These are phyloP conservation scores for Saitozyma podzolica DNA, from an alignment of 768 basidiomycete genomes.

Conservation along the genomic window DNA sequence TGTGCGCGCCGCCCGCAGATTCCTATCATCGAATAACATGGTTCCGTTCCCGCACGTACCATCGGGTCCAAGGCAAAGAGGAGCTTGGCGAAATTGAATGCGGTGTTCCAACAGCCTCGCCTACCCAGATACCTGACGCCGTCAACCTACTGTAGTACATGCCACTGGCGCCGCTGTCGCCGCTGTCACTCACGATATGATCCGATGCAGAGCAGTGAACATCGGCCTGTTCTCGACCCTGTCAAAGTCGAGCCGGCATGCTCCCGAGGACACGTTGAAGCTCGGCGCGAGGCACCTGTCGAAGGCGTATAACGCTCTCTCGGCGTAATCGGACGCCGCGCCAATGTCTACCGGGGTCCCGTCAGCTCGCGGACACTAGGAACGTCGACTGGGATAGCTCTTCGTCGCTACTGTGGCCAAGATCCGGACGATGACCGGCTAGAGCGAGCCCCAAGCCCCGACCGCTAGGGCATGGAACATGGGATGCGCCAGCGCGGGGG, in stretches of 20 bases:
- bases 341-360: constrained; percentile 64
- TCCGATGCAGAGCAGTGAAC: constrained; percentile 81
- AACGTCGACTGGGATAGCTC: too few relatives aligned
- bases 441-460: neutral
- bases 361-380: neutral
- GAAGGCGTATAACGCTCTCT: constrained; percentile 89
- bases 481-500: neutral
- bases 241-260: constrained; percentile 83
- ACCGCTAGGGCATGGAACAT: neutral
- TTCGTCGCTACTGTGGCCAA: too few relatives aligned
- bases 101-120: constrained; percentile 83
- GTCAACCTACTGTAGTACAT: constrained; percentile 1
- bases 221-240: constrained; percentile 86
- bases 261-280: constrained; percentile 79
- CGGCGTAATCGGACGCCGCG: constrained; percentile 81
- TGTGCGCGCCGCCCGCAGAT: neutral
- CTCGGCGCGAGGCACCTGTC: constrained; percentile 84
- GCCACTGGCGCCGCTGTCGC: neutral
- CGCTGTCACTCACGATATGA: constrained; percentile 65
- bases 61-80: constrained; percentile 77
- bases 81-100: constrained; percentile 88
- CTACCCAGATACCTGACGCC: constrained; percentile 71
- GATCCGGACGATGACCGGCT: too few relatives aligned
- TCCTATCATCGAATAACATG: constrained; percentile 2
- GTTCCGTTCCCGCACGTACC: constrained; percentile 2